These are phyloP conservation scores for Mucor sp. DNA, from an alignment of 371 early-diverging fungal genomes.

Conservation along the genomic window DNA sequence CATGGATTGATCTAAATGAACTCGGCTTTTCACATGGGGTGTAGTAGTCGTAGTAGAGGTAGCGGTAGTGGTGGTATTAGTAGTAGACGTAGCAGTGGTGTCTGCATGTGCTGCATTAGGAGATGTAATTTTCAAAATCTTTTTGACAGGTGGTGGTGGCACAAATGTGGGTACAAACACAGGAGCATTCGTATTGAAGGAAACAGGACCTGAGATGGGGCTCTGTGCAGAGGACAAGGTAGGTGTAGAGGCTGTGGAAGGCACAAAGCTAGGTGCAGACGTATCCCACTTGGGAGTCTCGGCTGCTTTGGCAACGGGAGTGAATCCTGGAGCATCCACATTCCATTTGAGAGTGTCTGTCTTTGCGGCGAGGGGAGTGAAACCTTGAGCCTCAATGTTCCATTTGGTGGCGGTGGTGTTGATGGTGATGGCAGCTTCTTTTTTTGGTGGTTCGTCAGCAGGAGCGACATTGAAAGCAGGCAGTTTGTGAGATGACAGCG, in stretches of 20 bases:
- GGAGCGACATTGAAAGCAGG: neutral
- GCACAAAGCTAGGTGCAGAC: neutral
- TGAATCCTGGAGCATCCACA: neutral
- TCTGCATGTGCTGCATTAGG: neutral
- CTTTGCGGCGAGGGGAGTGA: neutral
- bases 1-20: neutral
- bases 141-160: slow-evolving; percentile 2
- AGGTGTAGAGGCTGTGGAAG: neutral
- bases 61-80: too few species aligned
- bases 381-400: neutral
- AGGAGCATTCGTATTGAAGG: neutral
- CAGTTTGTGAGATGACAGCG: neutral
- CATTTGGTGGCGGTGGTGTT: neutral
- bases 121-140: neutral
- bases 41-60: neutral
- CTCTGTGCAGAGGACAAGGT: neutral
- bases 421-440: neutral
- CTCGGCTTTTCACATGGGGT: neutral
- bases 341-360: neutral
- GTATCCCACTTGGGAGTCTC: neutral
- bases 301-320: neutral
- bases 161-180: slow-evolving; percentile 1
- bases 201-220: neutral
- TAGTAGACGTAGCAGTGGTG: neutral
- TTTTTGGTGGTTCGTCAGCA: neutral